phyloP scores from a whole-genome alignment of 2,329 filamentous ascomycete genomes.

The Trichophyton rubrum region DNA sequence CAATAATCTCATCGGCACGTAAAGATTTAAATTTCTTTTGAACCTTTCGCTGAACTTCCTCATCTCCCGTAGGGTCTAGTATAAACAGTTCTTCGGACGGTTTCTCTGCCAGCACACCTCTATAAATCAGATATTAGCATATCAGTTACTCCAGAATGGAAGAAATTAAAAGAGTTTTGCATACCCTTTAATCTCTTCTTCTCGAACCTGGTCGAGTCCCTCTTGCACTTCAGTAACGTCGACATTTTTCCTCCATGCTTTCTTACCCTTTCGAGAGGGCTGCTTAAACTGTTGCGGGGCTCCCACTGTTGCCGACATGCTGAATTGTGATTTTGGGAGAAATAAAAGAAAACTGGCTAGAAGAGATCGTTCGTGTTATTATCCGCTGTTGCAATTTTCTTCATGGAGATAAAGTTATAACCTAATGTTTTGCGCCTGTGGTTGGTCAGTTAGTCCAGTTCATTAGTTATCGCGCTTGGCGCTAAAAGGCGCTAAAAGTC shows the following conservation, averaged over 20 bases:
- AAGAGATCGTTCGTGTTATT: neutral
- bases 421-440: constrained; percentile 7
- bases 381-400: constrained; percentile 10
- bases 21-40: constrained; percentile 62
- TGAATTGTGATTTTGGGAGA: constrained; percentile 2
- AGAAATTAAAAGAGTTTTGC: constrained; percentile 6
- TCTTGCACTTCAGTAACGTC: constrained; percentile 75
- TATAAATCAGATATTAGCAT: constrained; percentile 26
- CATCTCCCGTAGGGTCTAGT: constrained; percentile 63
- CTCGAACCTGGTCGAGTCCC: constrained; percentile 70
- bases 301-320: constrained; percentile 25
- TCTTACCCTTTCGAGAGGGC: constrained; percentile 91
- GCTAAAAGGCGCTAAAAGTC: neutral
- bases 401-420: neutral
- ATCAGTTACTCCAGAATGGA: constrained; percentile 5
- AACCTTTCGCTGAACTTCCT: constrained; percentile 50
- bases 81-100: constrained; percentile 72
- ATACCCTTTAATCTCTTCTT: constrained; percentile 84
- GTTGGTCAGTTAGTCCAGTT: neutral
- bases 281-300: constrained; percentile 75
- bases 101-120: constrained; percentile 77
- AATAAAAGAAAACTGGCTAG: neutral
- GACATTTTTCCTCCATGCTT: constrained; percentile 97
- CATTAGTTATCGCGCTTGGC: constrained; percentile 15
- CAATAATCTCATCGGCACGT: constrained; percentile 85